Evolutionary conservation across 2,329 filamentous ascomycete species (phyloP).

Genomic region (Capronia epimyces): DNA sequence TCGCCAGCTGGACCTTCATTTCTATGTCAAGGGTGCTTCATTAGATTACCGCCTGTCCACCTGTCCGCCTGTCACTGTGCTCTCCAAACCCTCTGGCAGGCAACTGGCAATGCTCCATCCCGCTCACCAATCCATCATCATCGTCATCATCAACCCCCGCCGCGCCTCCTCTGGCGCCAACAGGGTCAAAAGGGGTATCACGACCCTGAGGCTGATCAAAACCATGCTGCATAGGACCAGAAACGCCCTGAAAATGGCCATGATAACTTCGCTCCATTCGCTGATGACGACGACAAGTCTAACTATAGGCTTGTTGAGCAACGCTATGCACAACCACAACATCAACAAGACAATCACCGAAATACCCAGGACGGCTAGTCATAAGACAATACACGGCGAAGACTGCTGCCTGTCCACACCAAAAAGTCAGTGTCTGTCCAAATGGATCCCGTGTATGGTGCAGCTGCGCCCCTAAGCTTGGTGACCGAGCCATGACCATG

Average conservation of each 20-base stretch:
- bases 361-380: slow-evolving; percentile 32
- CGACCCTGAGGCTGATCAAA: slow-evolving; percentile 8
- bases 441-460: neutral
- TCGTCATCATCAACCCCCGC: neutral
- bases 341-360: slow-evolving; percentile 6
- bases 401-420: slow-evolving; percentile 29
- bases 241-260: slow-evolving; percentile 55
- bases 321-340: slow-evolving; percentile 15
- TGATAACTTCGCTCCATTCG: slow-evolving; percentile 35
- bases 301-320: slow-evolving; percentile 10
- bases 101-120: neutral
- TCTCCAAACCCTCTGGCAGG: neutral
- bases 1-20: no score
- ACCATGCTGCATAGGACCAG: slow-evolving; percentile 53
- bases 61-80: no score
- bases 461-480: slow-evolving; percentile 2
- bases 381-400: slow-evolving; percentile 39
- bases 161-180: neutral
- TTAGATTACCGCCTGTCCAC: no score
- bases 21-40: no score
- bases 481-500: neutral
- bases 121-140: neutral
- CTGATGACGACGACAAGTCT: slow-evolving; percentile 13
- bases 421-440: slow-evolving; percentile 24
- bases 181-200: slow-evolving; percentile 1